Base-by-base conservation (phyloP, 2,329 filamentous ascomycete species). In the Davidsoniella australis region DNA sequence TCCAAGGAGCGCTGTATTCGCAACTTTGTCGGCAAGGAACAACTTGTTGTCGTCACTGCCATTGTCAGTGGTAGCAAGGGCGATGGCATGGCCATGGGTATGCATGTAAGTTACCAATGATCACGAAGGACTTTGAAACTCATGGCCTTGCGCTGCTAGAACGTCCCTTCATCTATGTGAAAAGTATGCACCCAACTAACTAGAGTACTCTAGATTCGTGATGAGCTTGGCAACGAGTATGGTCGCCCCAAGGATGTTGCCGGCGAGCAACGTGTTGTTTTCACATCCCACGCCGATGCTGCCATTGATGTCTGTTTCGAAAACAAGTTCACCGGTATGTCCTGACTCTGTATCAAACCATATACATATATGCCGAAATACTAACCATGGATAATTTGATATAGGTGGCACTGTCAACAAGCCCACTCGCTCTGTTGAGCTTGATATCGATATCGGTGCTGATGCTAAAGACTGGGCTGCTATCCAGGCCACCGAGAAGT, bases 391-490 rank as follows among this genome's bases (percentile, higher is more conserved):
- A n/a, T 36, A 37, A 40, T 24, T 8, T 23, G 14, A 26, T 10
- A 16, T 41, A 55, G 54, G 48, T 47, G 42, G 50, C 36, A 58
- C 63, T 54, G 61, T 65, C 56, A 64, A 64, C 58, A 65, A 69
- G 63, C 72, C 77, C 47, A 68, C 64, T 61, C 84, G 87, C 56
- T 75, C 82, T 63, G 67, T 95, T 57, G 88, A 94, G 68, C 82
- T 95, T 59, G 88, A 94, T 66, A 83, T 95, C 63, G 88, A 95
- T 65, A 94, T 95, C 59, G 88, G 88, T 60, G 88, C 88, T 66
- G 88, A 95, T 65, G 91, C 91, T 56, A 94, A 94, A 66, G 91
- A 98, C 69, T 98, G 91, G 91, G 87, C 82, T 56, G 86, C 86
- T 58, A 93, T 96, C 63, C 87, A 95, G 68, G 86, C 86, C 51